Percentiles rank a stretch among this genome's conserved stretches.
These are phyloP conservation scores for Emericellopsis atlantica DNA, from an alignment of 2,329 filamentous ascomycete genomes.

Conservation along the genomic window DNA sequence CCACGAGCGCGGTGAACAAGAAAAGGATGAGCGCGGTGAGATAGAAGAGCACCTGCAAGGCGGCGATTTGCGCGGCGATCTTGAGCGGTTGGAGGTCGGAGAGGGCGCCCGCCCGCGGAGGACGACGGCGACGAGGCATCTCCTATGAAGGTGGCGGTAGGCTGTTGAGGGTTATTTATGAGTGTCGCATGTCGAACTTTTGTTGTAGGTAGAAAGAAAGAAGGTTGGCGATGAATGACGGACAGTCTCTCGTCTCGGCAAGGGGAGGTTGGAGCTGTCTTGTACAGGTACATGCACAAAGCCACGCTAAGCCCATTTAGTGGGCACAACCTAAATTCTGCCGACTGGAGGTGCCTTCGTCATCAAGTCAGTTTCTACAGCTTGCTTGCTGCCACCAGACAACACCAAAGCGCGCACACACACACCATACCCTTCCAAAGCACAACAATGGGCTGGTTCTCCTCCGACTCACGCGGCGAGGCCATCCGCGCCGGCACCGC, in stretches of 20 bases:
- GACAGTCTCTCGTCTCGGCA: no score
- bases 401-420: neutral
- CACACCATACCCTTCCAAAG: neutral
- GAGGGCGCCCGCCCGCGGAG: slow-evolving; percentile 46
- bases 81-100: slow-evolving; percentile 48
- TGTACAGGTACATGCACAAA: no score
- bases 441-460: slow-evolving; percentile 30
- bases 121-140: slow-evolving; percentile 44
- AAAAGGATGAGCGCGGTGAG: slow-evolving; percentile 35
- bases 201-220: no score
- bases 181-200: no score
- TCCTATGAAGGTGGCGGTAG: no score
- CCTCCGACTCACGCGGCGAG: slow-evolving; percentile 30
- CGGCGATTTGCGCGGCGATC: slow-evolving; percentile 45
- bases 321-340: no score
- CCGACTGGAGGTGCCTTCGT: no score
- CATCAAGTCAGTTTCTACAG: no score
- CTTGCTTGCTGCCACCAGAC: neutral
- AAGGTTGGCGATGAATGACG: no score
- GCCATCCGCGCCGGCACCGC: slow-evolving; percentile 45
- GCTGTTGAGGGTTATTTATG: no score
- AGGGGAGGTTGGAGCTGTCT: no score
- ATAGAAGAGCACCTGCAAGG: slow-evolving; percentile 45
- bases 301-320: no score
- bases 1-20: slow-evolving; percentile 45